Percentiles rank a stretch among this genome's conserved stretches.
phyloP scores from a whole-genome alignment of 1,139 yeast species.

The Candida sp. region DNA sequence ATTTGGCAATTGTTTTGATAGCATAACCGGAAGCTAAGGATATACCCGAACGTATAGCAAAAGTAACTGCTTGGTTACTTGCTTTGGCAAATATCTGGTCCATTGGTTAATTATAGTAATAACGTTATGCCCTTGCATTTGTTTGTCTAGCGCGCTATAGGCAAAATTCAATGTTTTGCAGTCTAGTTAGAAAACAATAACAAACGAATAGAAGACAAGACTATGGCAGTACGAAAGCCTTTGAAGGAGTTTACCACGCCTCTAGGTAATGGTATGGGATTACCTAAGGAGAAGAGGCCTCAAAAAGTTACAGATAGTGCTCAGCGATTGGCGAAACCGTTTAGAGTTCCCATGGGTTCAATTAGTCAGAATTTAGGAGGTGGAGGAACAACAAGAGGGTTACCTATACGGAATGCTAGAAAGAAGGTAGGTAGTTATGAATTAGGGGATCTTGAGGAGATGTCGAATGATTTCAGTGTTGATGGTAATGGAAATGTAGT shows the following conservation, averaged over 20 bases:
- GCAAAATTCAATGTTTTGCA: too few relatives aligned
- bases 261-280: conserved; percentile 44
- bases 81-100: conserved; percentile 54
- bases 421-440: conserved; percentile 27
- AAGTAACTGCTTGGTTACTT: conserved; percentile 75
- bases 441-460: conserved; percentile 14
- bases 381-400: conserved; percentile 12
- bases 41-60: conserved; percentile 77
- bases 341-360: conserved; percentile 38
- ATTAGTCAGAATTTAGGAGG: conserved; percentile 11
- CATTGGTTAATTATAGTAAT: too few relatives aligned
- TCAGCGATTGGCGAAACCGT: conserved; percentile 36
- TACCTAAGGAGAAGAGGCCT: conserved; percentile 40
- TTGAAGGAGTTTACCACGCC: conserved; percentile 42
- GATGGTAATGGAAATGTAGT: conserved; percentile 25
- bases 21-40: conserved; percentile 78
- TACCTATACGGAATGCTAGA: conserved; percentile 25
- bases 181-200: too few relatives aligned
- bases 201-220: neutral
- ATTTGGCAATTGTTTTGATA: conserved; percentile 57
- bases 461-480: conserved; percentile 13
- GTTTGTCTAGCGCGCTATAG: too few relatives aligned
- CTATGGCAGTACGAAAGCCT: conserved; percentile 30
- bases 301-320: conserved; percentile 34
- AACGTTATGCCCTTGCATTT: too few relatives aligned